Evolutionary conservation across 2,329 filamentous ascomycete species (phyloP).

Genomic region (Pestalotiopsis sp.): DNA sequence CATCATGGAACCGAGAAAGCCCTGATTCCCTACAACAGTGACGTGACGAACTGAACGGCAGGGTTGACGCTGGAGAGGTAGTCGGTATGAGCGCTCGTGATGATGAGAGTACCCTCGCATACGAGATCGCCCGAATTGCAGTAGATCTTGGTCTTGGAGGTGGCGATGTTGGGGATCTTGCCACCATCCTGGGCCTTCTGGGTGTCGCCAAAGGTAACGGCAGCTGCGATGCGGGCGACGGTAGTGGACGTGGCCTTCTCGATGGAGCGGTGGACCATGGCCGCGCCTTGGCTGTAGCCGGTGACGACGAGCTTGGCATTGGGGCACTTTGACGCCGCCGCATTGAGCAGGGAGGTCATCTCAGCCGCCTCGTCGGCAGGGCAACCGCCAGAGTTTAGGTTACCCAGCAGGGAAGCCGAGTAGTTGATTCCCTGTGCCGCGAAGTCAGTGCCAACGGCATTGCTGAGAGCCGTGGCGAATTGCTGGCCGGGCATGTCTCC

Average conservation of each 20-base stretch:
- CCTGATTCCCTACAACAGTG: neutral
- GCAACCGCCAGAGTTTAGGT: slow-evolving; percentile 29
- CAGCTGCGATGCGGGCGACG: slow-evolving; percentile 25
- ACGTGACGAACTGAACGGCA: slow-evolving; percentile 16
- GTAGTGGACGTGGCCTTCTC: slow-evolving; percentile 31
- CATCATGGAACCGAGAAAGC: neutral
- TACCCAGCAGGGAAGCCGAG: slow-evolving; percentile 27
- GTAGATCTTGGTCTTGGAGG: slow-evolving; percentile 35
- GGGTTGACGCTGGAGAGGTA: slow-evolving; percentile 26
- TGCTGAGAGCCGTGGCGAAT: slow-evolving; percentile 23
- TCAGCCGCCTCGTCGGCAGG: slow-evolving; percentile 24
- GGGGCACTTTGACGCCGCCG: slow-evolving; percentile 31
- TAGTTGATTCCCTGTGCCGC: slow-evolving; percentile 23
- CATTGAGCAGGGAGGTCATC: slow-evolving; percentile 28
- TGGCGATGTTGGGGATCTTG: slow-evolving; percentile 29
- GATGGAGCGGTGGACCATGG: slow-evolving; percentile 32
- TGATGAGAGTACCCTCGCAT: slow-evolving; percentile 42
- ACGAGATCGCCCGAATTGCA: slow-evolving; percentile 51
- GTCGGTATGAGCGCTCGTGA: slow-evolving; percentile 37
- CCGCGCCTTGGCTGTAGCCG: slow-evolving; percentile 31
- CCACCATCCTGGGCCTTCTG: slow-evolving; percentile 29
- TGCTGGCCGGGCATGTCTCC: slow-evolving; percentile 28
- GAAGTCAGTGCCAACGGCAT: slow-evolving; percentile 16
- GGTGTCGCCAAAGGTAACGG: slow-evolving; percentile 33
- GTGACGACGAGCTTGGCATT: slow-evolving; percentile 33